Conservation (phyloP, 805 yeast genomes). For the Nakazawaea peltata region DNA sequence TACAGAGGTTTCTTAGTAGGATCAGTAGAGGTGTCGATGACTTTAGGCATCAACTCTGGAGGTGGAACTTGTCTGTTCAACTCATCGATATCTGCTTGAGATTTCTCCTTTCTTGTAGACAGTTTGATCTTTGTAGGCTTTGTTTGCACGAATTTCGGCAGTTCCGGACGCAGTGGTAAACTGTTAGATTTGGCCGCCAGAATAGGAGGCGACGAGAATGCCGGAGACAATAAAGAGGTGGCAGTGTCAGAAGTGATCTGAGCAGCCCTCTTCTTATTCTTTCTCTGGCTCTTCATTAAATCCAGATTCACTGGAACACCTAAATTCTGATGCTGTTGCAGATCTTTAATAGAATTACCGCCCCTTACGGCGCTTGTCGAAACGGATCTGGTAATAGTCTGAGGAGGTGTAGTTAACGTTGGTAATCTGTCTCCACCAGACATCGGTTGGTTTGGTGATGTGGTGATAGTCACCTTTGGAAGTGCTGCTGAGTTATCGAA, state of each 20-base stretch:
- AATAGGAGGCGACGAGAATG: constrained; percentile 37
- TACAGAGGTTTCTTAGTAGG: constrained; percentile 70
- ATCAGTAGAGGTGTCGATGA: constrained; percentile 37
- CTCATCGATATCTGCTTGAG: constrained; percentile 13
- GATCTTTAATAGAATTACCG: no score
- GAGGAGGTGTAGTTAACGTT: constrained; percentile 29
- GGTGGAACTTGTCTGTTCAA: constrained; percentile 19
- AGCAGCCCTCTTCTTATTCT: neutral
- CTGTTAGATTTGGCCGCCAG: constrained; percentile 4
- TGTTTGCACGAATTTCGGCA: constrained; percentile 11
- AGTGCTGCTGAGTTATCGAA: no score
- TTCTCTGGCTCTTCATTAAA: constrained; percentile 4
- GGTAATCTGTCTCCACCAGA: constrained; percentile 3
- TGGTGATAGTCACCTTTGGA: constrained; percentile 6
- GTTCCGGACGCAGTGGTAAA: constrained; percentile 9
- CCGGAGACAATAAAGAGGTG: constrained; percentile 23
- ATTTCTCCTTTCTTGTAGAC: constrained; percentile 9
- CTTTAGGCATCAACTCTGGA: constrained; percentile 31
- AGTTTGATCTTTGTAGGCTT: constrained; percentile 12
- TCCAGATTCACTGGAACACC: no score
- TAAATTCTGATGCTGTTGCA: no score
- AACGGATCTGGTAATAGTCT: constrained; percentile 15
- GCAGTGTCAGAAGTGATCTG: neutral
- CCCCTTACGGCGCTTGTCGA: constrained; percentile 14
- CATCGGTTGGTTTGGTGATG: constrained; percentile 2